Base-by-base conservation (phyloP, 192 early-diverging fungal species). In the Dimargaris xerosporica region DNA sequence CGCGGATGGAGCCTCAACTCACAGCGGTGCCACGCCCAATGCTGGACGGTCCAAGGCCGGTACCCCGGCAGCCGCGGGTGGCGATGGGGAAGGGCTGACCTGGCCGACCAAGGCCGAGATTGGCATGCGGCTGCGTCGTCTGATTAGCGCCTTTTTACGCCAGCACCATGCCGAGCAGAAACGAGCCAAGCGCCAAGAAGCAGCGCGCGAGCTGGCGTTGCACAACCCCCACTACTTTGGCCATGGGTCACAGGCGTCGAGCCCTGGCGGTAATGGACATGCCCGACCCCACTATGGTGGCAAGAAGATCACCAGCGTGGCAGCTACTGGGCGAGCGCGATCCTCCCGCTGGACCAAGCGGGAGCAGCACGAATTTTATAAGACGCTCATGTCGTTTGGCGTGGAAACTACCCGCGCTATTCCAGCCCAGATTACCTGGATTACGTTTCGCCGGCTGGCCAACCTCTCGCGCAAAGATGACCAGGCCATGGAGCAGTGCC, bases 401-500 rank as follows among this genome's bases (percentile, higher is more conserved):
- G 72, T 77, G 9, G 80, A 78, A 39, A 69, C 67, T 3, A 51
- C 67, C 26, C 61, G 67, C 11, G 72, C 62, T 44, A 71, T 73
- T 34, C 63, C 69, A 6, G 65, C 29, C 48, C 51, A 52, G 4
- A 70, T 71, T 31, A 62, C 65, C 43, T 91, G 89, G 89, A 70
- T 68, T 0, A 70, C 76, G 3, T 90, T 91, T 73, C 85, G 81
- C 52, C 81, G 84, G 48, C 66, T 90, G 15, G 70, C 85, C 42
- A 79, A 82, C 41, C 58, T 91, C 29, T 62, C 66, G 15, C 75
- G 75, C 47, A 88, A 88, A 69, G 67, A 84, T 5, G 80, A 82
- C 55, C 83, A 88, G 23, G 78, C 78, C 4, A 69, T 91, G 56
- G 81, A 86, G 46, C 70, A 70, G 10, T 82, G 88, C 66, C 84